Conservation (phyloP, 2,329 filamentous ascomycete species). For the Penicillium sp. region DNA sequence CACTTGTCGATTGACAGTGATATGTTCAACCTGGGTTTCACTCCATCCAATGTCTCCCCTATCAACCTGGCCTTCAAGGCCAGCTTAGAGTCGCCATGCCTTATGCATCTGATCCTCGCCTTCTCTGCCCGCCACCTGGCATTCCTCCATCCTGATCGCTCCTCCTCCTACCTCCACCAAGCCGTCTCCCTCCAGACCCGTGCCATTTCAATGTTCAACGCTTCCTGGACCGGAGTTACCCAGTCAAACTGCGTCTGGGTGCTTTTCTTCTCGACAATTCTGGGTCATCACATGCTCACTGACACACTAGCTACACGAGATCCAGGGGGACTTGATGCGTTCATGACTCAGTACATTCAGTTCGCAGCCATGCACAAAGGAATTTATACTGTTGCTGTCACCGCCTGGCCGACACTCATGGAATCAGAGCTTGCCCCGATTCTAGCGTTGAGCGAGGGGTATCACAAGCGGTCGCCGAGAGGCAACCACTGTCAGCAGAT, state of each 20-base stretch:
- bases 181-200: slow-evolving; percentile 10
- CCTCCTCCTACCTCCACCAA: slow-evolving; percentile 1
- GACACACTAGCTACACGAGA: slow-evolving; percentile 5
- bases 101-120: slow-evolving; percentile 7
- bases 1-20: not conserved
- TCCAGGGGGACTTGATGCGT: not conserved
- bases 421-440: slow-evolving; percentile 7
- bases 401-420: slow-evolving; percentile 10
- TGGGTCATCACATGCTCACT: slow-evolving; percentile 9
- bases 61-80: not conserved
- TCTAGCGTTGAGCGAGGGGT: not conserved
- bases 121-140: slow-evolving; percentile 10
- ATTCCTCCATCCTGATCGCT: slow-evolving; percentile 1
- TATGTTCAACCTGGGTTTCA: not conserved
- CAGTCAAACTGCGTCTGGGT: slow-evolving; percentile 9
- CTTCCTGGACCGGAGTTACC: slow-evolving; percentile 4
- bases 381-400: slow-evolving; percentile 5
- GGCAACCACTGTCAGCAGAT: slow-evolving; percentile 9
- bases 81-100: not conserved
- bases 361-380: slow-evolving; percentile 9
- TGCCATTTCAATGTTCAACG: slow-evolving; percentile 8
- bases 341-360: slow-evolving; percentile 4
- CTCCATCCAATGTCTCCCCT: not conserved
- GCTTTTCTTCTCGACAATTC: slow-evolving; percentile 5
- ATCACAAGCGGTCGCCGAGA: not conserved